Percentiles rank a stretch among this genome's conserved stretches.
phyloP scores from a whole-genome alignment of 176 grass and related monocot species.

The Ampelocalamus luodianensis region DNA sequence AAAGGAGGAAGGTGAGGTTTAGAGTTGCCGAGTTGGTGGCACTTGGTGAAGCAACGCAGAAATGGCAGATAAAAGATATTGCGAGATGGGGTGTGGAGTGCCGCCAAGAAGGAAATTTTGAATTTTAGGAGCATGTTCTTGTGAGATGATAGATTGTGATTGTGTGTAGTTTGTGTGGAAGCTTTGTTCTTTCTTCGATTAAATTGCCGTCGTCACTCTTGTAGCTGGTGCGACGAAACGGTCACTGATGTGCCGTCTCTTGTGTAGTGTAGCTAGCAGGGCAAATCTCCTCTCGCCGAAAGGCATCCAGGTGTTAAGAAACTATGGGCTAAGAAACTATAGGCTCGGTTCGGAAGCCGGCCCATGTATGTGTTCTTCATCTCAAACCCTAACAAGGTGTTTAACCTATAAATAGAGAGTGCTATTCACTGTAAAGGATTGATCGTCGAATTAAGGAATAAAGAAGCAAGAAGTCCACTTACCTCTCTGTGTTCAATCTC shows the following conservation, averaged over 20 bases:
- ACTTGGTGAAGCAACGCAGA: not conserved
- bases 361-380: too few relatives aligned
- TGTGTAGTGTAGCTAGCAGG: not conserved
- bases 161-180: not conserved
- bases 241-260: conserved; percentile 23
- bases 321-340: too few relatives aligned
- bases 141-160: not conserved
- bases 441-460: too few relatives aligned
- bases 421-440: too few relatives aligned
- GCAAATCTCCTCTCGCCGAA: not conserved
- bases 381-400: too few relatives aligned
- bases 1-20: not conserved
- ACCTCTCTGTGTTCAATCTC: too few relatives aligned
- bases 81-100: not conserved
- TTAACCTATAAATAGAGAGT: too few relatives aligned
- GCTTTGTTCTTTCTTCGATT: not conserved
- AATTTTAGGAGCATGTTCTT: not conserved
- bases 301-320: not conserved
- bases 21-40: not conserved
- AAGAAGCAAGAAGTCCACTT: too few relatives aligned
- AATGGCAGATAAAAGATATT: not conserved
- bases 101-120: not conserved
- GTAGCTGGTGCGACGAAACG: conserved; percentile 7
- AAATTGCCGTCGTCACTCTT: not conserved
- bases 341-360: too few relatives aligned